Evolutionary conservation across 768 basidiomycete genomes (phyloP).

Genomic region (Tephrocybe sp.): DNA sequence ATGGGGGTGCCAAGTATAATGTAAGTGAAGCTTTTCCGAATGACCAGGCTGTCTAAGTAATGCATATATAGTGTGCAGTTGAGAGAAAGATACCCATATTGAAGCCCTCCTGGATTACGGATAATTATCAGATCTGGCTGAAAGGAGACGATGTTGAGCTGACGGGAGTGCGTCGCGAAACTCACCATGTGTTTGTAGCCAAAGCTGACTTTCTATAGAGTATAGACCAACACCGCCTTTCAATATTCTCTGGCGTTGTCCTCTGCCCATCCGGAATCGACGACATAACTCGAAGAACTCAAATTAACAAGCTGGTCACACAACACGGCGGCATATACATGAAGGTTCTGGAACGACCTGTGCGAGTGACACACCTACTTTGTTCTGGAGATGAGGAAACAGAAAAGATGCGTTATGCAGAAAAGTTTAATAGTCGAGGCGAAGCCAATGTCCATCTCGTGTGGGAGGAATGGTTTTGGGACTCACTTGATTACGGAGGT

Average conservation of each 20-base stretch:
- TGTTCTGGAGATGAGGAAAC: slow-evolving; percentile 68
- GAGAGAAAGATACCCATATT: slow-evolving; percentile 81
- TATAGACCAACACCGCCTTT: slow-evolving; percentile 59
- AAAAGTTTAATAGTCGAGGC: slow-evolving; percentile 66
- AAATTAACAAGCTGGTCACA: slow-evolving; percentile 63
- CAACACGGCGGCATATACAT: slow-evolving; percentile 67
- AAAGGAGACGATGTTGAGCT: slow-evolving; percentile 78
- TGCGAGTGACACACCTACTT: slow-evolving; percentile 82
- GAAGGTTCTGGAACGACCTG: slow-evolving; percentile 75
- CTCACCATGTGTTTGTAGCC: neutral
- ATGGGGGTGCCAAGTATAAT: slow-evolving; percentile 82
- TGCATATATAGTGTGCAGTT: slow-evolving; percentile 66
- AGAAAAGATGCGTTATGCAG: slow-evolving; percentile 78
- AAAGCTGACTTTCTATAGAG: slow-evolving; percentile 41
- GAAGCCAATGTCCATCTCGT: slow-evolving; percentile 78
- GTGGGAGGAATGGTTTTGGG: slow-evolving; percentile 99
- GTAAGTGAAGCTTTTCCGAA: slow-evolving; percentile 35
- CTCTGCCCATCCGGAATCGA: slow-evolving; percentile 78
- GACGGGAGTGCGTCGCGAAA: slow-evolving; percentile 46
- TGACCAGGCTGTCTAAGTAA: slow-evolving; percentile 4
- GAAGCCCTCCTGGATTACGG: slow-evolving; percentile 72
- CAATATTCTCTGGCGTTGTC: slow-evolving; percentile 68
- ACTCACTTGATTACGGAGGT: slow-evolving; percentile 78
- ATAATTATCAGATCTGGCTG: slow-evolving; percentile 73
- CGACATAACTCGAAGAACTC: slow-evolving; percentile 54